These are phyloP conservation scores for Cercis canadensis DNA, from an alignment of 306 rosid genomes.

Conservation along the genomic window DNA sequence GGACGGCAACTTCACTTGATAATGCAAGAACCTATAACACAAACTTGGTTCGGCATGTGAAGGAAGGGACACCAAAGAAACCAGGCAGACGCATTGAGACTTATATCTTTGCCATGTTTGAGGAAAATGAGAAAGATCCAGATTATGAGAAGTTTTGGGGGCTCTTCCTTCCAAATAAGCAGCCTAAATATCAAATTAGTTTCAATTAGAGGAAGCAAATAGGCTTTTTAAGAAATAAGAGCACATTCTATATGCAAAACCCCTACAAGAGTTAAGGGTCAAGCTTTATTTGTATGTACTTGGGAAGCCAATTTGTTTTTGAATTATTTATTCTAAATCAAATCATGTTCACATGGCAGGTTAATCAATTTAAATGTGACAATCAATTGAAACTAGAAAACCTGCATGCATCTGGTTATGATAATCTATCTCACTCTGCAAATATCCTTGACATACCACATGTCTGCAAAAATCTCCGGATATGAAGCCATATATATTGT, in stretches of 20 bases:
- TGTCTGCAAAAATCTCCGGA: neutral
- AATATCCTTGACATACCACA: too few species aligned
- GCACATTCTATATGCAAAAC: neutral
- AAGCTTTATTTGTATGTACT: too few species aligned
- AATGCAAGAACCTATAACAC: conserved; percentile 43
- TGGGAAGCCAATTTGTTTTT: too few species aligned
- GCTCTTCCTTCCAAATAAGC: conserved; percentile 34
- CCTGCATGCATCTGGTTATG: too few species aligned
- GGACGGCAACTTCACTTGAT: conserved; percentile 27
- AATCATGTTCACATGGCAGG: too few species aligned
- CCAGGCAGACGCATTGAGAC: conserved; percentile 36
- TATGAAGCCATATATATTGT: neutral
- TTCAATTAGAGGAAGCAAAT: conserved; percentile 18
- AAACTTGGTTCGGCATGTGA: conserved; percentile 39
- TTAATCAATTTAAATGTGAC: too few species aligned
- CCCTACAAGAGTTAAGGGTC: too few species aligned
- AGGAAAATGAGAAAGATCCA: conserved; percentile 32
- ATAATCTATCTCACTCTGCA: too few species aligned
- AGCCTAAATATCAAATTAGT: conserved; percentile 27
- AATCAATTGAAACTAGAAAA: too few species aligned
- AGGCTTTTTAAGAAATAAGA: neutral
- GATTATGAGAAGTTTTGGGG: conserved; percentile 34
- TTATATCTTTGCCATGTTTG: conserved; percentile 41
- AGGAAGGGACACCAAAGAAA: conserved; percentile 45
- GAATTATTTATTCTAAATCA: too few species aligned